phyloP scores from a whole-genome alignment of 2,329 filamentous ascomycete genomes.

The Penicillium sp. region DNA sequence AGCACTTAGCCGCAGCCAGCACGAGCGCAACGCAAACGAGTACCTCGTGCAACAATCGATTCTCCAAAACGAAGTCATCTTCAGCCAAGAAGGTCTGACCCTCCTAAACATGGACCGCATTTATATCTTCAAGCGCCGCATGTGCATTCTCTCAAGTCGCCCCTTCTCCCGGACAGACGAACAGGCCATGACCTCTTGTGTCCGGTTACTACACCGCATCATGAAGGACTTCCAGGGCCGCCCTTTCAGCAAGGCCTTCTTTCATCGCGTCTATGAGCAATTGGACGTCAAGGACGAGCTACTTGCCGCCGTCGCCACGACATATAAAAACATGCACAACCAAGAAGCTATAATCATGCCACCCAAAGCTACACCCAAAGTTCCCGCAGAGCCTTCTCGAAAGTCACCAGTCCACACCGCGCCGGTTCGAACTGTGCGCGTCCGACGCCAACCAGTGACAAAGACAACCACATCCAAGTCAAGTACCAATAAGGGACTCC shows the following conservation, averaged over 20 bases:
- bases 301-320: conserved; percentile 38
- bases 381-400: conserved; percentile 3
- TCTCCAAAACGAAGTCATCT: conserved; percentile 48
- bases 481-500: conserved; percentile 1
- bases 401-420: conserved; percentile 15
- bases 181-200: conserved; percentile 42
- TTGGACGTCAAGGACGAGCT: conserved; percentile 41
- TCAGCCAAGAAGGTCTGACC: conserved; percentile 48
- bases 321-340: conserved; percentile 39
- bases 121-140: conserved; percentile 47
- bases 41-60: conserved; percentile 48
- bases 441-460: conserved; percentile 22
- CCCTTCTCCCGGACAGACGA: conserved; percentile 32
- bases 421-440: conserved; percentile 27
- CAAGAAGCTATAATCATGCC: conserved; percentile 44
- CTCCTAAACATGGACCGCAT: conserved; percentile 49
- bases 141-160: conserved; percentile 40
- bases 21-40: conserved; percentile 39
- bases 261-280: conserved; percentile 48
- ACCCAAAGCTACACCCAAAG: conserved; percentile 13
- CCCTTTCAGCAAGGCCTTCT: conserved; percentile 47
- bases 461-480: conserved; percentile 18
- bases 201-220: conserved; percentile 44
- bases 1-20: conserved; percentile 39
- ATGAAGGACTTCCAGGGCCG: conserved; percentile 45